Evolutionary conservation across 805 yeast species (phyloP).

Genomic region (Saccharomycopsis babjevae): DNA sequence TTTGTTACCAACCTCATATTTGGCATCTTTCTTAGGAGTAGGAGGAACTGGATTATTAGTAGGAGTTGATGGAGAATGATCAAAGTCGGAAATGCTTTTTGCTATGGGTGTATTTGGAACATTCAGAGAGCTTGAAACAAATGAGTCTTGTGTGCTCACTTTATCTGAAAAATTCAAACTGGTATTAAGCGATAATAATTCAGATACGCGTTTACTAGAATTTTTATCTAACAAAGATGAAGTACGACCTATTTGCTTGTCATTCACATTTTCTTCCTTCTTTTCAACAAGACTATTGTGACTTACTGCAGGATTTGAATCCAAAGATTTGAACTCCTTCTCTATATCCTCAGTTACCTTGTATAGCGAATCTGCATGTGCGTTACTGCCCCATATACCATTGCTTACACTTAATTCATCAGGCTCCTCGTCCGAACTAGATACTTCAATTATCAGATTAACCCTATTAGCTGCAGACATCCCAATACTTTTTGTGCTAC

Average conservation of each 20-base stretch:
- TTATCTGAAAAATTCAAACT: background rate
- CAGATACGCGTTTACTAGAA: background rate
- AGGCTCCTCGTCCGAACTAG: constrained; percentile 7
- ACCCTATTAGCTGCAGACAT: constrained; percentile 2
- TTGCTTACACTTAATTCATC: constrained; percentile 6
- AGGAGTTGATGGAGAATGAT: background rate
- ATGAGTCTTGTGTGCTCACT: background rate
- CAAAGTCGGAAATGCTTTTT: background rate
- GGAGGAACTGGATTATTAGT: background rate
- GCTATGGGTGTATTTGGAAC: background rate
- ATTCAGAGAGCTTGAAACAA: background rate
- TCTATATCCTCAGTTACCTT: background rate
- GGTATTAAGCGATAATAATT: constrained; percentile 1
- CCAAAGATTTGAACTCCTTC: background rate
- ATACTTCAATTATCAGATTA: background rate
- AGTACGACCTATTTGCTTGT: background rate
- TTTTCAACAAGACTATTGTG: background rate
- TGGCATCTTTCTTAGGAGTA: background rate
- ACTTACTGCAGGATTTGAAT: background rate
- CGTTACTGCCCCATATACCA: constrained; percentile 3
- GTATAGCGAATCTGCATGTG: background rate
- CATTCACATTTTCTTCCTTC: background rate
- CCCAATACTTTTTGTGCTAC: background rate
- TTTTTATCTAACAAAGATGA: background rate
- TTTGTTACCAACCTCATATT: background rate